Evolutionary conservation across 164 flowering plant genomes (phyloP).

Genomic region (Annona squamosa): DNA sequence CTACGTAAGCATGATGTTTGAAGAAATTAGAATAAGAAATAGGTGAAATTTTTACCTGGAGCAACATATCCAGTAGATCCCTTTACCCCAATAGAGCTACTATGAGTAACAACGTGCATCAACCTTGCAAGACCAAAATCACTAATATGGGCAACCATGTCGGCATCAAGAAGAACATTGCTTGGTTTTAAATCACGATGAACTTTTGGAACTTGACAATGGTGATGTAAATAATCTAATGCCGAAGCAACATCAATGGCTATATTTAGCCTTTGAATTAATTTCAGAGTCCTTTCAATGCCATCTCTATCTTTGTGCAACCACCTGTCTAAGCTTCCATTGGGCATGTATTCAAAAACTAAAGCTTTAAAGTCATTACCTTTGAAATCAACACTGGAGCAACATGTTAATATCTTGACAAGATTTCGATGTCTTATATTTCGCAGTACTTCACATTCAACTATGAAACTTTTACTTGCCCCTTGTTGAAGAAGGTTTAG

Average conservation of each 20-base stretch:
- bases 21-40: too few relatives aligned
- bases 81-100: too few relatives aligned
- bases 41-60: too few relatives aligned
- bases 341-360: background rate
- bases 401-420: background rate
- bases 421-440: background rate
- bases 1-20: too few relatives aligned
- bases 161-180: background rate
- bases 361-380: conserved; percentile 1
- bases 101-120: too few relatives aligned
- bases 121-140: background rate
- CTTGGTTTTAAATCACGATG: background rate
- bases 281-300: background rate
- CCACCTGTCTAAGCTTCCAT: background rate
- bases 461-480: background rate
- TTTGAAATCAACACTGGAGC: background rate
- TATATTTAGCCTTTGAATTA: conserved; percentile 1
- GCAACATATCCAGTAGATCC: too few relatives aligned
- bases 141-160: background rate
- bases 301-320: background rate
- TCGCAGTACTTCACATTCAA: background rate
- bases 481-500: background rate
- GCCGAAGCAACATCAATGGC: background rate
- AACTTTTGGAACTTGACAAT: background rate
- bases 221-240: background rate